Percentiles rank a stretch among this genome's conserved stretches.
Conservation (phyloP, 2,329 filamentous ascomycete species). For the Ploettnerulaceae sp. region DNA sequence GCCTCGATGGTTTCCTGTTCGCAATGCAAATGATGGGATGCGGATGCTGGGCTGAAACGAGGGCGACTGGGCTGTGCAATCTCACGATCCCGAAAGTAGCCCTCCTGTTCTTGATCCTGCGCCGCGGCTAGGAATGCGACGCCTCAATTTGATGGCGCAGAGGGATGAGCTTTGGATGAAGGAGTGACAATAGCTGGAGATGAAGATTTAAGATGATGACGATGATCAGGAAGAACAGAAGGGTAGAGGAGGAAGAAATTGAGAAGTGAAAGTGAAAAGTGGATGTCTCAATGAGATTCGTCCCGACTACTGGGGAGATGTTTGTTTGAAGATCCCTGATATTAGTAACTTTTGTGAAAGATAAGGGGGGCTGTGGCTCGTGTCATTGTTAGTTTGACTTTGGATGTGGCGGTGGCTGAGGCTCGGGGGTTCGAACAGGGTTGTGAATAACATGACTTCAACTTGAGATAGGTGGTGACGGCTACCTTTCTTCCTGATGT, state of each 20-base stretch:
- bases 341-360: too few species aligned
- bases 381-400: too few species aligned
- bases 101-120: not conserved
- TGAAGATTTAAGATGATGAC: not conserved
- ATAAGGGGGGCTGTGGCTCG: too few species aligned
- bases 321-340: too few species aligned
- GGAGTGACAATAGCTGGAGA: slow-evolving; percentile 8
- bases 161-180: slow-evolving; percentile 4
- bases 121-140: not conserved
- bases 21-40: not conserved
- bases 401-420: too few species aligned
- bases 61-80: slow-evolving; percentile 21
- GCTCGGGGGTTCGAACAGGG: too few species aligned
- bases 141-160: not conserved
- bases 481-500: too few species aligned
- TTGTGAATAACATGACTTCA: too few species aligned
- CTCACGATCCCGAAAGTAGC: slow-evolving; percentile 17
- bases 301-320: too few species aligned
- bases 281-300: too few species aligned
- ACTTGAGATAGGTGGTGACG: too few species aligned
- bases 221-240: not conserved
- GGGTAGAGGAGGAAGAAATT: not conserved
- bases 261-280: too few species aligned
- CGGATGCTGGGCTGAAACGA: slow-evolving; percentile 15
- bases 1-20: not conserved